These are phyloP conservation scores for Penicillium taxi DNA, from an alignment of 495 filamentous ascomycete genomes.

Conservation along the genomic window DNA sequence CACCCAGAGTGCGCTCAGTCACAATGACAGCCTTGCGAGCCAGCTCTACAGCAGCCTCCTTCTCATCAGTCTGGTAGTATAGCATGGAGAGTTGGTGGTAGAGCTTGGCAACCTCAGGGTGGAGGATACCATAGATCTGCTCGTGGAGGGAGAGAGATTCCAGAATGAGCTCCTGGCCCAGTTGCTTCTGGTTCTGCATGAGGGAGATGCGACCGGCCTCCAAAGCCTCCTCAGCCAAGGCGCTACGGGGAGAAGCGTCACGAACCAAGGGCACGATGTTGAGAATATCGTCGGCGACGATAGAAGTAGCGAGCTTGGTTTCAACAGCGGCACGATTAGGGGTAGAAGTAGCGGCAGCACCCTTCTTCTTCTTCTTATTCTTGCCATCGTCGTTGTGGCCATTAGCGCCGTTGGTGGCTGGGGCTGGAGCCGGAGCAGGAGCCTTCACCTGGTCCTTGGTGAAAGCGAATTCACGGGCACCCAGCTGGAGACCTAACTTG, in stretches of 20 bases:
- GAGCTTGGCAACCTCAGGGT: slow-evolving; percentile 91
- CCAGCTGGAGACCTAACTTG: slow-evolving; percentile 87
- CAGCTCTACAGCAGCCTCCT: slow-evolving; percentile 87
- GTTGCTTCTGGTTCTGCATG: slow-evolving; percentile 86
- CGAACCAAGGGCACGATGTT: slow-evolving; percentile 91
- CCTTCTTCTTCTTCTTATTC: slow-evolving; percentile 75
- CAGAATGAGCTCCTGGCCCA: slow-evolving; percentile 90
- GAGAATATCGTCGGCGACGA: slow-evolving; percentile 75
- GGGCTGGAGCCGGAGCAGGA: slow-evolving; percentile 17
- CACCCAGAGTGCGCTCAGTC: slow-evolving; percentile 84
- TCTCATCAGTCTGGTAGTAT: slow-evolving; percentile 93
- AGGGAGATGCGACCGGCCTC: slow-evolving; percentile 94
- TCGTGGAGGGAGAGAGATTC: slow-evolving; percentile 95
- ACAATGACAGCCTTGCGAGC: slow-evolving; percentile 95
- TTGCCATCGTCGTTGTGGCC: slow-evolving; percentile 50
- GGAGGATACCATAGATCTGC: slow-evolving; percentile 96
- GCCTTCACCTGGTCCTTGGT: slow-evolving; percentile 36
- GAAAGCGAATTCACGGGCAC: slow-evolving; percentile 75
- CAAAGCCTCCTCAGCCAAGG: slow-evolving; percentile 88
- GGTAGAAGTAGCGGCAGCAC: slow-evolving; percentile 44
- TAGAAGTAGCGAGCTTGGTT: slow-evolving; percentile 44
- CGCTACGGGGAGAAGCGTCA: slow-evolving; percentile 80
- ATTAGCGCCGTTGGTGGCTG: slow-evolving; percentile 36
- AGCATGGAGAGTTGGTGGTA: slow-evolving; percentile 93
- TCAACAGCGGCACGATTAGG: slow-evolving; percentile 37